Percentiles rank a stretch among this genome's conserved stretches.
phyloP scores from a whole-genome alignment of 495 filamentous ascomycete species.

The Astrothelium subdiscretum region DNA sequence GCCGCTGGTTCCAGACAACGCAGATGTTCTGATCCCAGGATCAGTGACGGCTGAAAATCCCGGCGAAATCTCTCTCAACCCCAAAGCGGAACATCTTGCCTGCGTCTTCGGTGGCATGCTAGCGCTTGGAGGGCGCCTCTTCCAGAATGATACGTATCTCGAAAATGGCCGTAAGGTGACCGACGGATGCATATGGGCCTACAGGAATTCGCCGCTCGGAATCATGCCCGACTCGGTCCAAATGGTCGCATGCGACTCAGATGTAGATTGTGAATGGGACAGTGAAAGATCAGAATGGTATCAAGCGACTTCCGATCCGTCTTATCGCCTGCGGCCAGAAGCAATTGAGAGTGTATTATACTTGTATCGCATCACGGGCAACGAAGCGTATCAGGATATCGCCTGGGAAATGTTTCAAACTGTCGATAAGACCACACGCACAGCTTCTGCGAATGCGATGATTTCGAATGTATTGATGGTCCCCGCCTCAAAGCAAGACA shows the following conservation, averaged over 20 bases:
- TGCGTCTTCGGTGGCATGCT: constrained; percentile 51
- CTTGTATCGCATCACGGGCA: constrained; percentile 97
- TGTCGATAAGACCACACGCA: constrained; percentile 70
- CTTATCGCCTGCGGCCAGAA: constrained; percentile 92
- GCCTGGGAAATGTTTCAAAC: constrained; percentile 97
- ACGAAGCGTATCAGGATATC: constrained; percentile 83
- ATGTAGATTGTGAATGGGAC: constrained; percentile 39
- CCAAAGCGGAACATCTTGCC: constrained; percentile 40
- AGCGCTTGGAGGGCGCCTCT: constrained; percentile 42
- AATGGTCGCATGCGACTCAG: constrained; percentile 34
- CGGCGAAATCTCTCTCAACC: constrained; percentile 18
- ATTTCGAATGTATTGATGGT: constrained; percentile 51
- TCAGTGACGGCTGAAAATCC: constrained; percentile 11
- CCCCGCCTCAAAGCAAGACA: constrained; percentile 25
- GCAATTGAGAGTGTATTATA: constrained; percentile 92
- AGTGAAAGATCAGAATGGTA: constrained; percentile 10
- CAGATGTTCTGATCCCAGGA: constrained; percentile 30
- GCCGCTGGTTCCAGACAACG: constrained; percentile 31
- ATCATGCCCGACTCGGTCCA: constrained; percentile 50
- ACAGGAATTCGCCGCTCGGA: constrained; percentile 63
- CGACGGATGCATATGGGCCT: constrained; percentile 91
- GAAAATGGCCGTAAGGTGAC: constrained; percentile 48
- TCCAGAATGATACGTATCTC: constrained; percentile 41
- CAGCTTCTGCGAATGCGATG: constrained; percentile 56
- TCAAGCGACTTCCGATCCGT: constrained; percentile 46